Conservation (phyloP, 2,329 filamentous ascomycete genomes). For the Xylaria sp. region DNA sequence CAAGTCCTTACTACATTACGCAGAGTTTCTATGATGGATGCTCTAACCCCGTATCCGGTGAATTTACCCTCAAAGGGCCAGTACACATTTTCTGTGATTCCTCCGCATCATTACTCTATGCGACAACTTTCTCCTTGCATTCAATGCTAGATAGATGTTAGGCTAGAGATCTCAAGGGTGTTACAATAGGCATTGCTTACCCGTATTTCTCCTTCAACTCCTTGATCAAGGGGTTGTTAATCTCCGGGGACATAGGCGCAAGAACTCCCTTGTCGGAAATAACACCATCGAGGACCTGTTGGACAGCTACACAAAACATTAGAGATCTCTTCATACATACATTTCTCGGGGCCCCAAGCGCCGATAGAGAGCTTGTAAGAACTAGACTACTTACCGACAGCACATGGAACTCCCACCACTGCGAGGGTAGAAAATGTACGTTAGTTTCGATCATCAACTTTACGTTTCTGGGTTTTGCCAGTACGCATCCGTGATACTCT, state of each 20-base stretch:
- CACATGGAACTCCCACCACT: constrained; percentile 68
- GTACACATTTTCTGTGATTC: not conserved
- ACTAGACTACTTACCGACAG: constrained; percentile 49
- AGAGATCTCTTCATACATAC: constrained; percentile 9
- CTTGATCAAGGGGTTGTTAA: constrained; percentile 71
- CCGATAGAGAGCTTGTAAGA: not conserved
- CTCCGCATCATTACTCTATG: constrained; percentile 15
- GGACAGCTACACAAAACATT: constrained; percentile 60
- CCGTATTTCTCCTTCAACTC: constrained; percentile 63
- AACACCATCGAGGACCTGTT: constrained; percentile 80
- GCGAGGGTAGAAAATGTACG: constrained; percentile 4
- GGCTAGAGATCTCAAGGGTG: constrained; percentile 53
- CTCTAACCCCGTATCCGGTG: not conserved
- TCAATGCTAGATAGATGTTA: constrained; percentile 59
- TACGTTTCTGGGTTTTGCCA: not conserved
- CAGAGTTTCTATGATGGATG: constrained; percentile 16
- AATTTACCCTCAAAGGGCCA: not conserved
- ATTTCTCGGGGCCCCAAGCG: not conserved
- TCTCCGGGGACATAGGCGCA: constrained; percentile 78
- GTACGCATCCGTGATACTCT: not conserved
- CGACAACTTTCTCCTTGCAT: constrained; percentile 41
- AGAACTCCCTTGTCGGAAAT: constrained; percentile 79
- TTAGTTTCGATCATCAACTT: constrained; percentile 6
- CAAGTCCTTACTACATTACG: constrained; percentile 1
- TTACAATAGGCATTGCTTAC: constrained; percentile 16